Base-by-base conservation (phyloP, 345 rosid species). In the Trapa incisa region DNA sequence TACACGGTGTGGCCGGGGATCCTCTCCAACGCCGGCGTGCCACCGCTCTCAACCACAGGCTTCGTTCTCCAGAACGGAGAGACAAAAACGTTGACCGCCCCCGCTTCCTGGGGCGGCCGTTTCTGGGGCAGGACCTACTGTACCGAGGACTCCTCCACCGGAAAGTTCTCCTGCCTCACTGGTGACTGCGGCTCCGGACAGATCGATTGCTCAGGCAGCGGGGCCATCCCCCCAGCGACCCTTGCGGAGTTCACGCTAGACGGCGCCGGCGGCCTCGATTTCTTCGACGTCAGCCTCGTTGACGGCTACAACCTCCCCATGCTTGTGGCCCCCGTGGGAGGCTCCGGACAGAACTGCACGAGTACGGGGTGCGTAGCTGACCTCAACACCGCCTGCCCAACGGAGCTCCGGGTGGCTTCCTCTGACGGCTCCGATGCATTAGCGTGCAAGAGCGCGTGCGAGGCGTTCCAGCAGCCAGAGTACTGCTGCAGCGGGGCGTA, bases 381-480 rank as follows among this genome's bases (percentile, higher is more conserved):
- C 62, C 75, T 94, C 35, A 94, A 94, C 77, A 88, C 70, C 1
- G 69, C 86, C 52, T 94, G 97, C 68, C 99, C 99, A 2, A 66
- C 95, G 9, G 99, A 88, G 71, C 87, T 94, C 0, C 82, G 73
- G 69, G 97, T 94, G 45, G 77, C 77, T 35, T 82, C 86, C 54
- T 73, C 42, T 39, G 89, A 87, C 0, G 69, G 32, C 1, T 43
- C 45, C 68, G 72, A 36, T 0, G 74, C 85, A 22, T 83, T 86
- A 68, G 99, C 95, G 1, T 94, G 99, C 60, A 94, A 82, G 78
- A 91, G 97, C 82, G 97, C 99, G 16, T 94, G 99, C 38, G 97
- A 88, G 64, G 97, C 97, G 5, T 94, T 90, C 45, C 52, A 80
- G 67, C 67, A 85, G 68, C 91, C 96, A 65, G 80, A 91, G 66